Conservation (phyloP, 148 eudicot species). For the Fagopyrum esculentum region DNA sequence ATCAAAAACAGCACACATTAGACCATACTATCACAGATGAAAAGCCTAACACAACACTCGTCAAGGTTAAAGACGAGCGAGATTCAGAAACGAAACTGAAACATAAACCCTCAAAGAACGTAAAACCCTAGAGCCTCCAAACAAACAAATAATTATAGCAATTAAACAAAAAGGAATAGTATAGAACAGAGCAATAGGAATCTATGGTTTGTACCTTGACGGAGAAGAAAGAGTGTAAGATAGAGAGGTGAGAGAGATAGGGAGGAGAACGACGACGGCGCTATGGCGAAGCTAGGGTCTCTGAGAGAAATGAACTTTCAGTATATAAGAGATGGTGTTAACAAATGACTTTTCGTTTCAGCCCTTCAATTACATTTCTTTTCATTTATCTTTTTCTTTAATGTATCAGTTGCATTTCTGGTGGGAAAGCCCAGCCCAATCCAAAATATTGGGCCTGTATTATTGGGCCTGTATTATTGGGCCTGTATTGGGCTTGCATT, state of each 20-base stretch:
- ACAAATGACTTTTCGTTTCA: neutral
- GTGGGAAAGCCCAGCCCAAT: neutral
- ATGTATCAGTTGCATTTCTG: neutral
- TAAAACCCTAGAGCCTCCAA: conserved; percentile 4
- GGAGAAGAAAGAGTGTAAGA: neutral
- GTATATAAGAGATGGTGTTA: conserved; percentile 5
- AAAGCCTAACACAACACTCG: neutral
- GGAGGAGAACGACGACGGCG: conserved; percentile 2
- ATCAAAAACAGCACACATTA: neutral
- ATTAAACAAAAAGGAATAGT: neutral
- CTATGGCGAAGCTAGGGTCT: neutral
- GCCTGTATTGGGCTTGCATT: too few relatives aligned
- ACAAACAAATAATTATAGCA: neutral
- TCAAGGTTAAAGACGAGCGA: neutral
- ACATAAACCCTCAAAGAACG: neutral
- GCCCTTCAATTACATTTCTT: neutral
- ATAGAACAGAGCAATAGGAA: neutral
- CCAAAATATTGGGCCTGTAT: neutral
- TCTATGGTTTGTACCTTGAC: neutral
- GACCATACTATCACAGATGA: neutral
- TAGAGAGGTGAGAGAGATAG: neutral
- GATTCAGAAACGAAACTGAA: neutral
- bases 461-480: too few relatives aligned
- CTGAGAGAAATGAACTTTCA: neutral
- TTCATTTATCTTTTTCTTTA: neutral